Evolutionary conservation across 371 early-diverging fungal genomes (phyloP).

Genomic region (Apophysomyces trapeziformis): DNA sequence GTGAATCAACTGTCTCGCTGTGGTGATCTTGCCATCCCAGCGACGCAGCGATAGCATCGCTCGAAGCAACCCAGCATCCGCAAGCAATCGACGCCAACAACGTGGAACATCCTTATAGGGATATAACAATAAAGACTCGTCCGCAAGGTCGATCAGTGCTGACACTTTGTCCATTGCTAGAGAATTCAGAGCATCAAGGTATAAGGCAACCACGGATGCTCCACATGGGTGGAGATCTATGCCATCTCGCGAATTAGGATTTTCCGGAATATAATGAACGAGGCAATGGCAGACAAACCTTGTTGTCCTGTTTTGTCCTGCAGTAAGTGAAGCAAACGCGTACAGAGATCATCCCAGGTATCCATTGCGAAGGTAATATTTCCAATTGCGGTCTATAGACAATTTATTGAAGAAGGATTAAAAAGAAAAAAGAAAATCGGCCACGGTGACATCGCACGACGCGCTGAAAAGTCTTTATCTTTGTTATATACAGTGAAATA

Average conservation of each 20-base stretch:
- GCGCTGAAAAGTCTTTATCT: too few species aligned
- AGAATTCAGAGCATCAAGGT: constrained; percentile 2
- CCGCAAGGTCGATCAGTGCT: constrained; percentile 33
- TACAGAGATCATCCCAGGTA: not conserved
- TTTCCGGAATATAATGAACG: too few species aligned
- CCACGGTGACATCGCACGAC: too few species aligned
- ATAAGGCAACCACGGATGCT: not conserved
- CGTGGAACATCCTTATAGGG: constrained; percentile 54
- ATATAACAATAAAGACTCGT: constrained; percentile 32
- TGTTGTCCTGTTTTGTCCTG: not conserved
- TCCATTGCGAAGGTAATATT: not conserved
- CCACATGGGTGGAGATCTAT: not conserved
- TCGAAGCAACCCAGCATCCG: constrained; percentile 57
- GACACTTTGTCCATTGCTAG: constrained; percentile 9
- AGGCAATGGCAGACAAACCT: not conserved
- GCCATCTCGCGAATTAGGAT: too few species aligned
- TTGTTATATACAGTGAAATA: too few species aligned
- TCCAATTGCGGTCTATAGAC: too few species aligned
- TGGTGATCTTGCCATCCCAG: constrained; percentile 13
- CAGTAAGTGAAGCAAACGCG: not conserved
- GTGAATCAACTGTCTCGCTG: constrained; percentile 38
- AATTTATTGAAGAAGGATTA: not conserved
- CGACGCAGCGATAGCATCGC: constrained; percentile 32
- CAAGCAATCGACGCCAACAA: constrained; percentile 60
- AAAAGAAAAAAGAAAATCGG: not conserved